Evolutionary conservation across 208 protist genomes (phyloP), one percentile per base, ranked within the genome.

Genomic region (Acanthamoeba culbertsoni): DNA sequence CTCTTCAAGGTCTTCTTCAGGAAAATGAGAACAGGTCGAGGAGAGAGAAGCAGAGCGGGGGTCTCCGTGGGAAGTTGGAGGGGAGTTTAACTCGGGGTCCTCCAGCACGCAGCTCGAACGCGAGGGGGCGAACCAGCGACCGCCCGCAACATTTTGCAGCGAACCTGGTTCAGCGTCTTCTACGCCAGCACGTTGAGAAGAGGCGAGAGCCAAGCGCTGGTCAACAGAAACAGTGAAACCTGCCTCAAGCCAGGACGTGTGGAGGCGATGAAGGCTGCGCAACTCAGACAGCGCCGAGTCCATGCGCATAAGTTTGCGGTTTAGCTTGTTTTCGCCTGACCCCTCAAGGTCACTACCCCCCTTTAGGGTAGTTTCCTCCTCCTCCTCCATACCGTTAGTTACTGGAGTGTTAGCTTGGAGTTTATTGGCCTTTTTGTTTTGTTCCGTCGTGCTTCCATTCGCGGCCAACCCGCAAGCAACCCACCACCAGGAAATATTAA

Each of bases 231-330:
- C 35, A 20, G 63, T 73, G 63, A 84, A 57, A 28, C 73, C 73
- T 23, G 73, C 73, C 20, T 84, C 73, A 43, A 84, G 43, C 73
- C 73, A 84, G 43, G 73, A 20, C 42, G 73, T 20, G 73, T 84
- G 73, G 42, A 84, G 73, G 45, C 73, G 73, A n/a, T 84, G 73
- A 7, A 84, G 73, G 20, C 43, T 33, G 26, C 73, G 73, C 73
- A 84, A 43, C 73, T 84, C 73, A 6, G 43, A 26, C 73, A 46
- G 14, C 23, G 73, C 43, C 42, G 73, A 84, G 37, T 84, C 73
- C 73, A 84, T 84, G 23, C 73, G 73, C 0, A 26, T 23, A 20
- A 84, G 73, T 37, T 73, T 73, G 63, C 63, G 63, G 63, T 37
- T 73, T 37, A 73, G 63, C 31, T 45, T 73, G n/a, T n/a, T n/a